Base-by-base conservation (phyloP, 1,284 basidiomycete genomes). In the Ceratobasidium papillatum region DNA sequence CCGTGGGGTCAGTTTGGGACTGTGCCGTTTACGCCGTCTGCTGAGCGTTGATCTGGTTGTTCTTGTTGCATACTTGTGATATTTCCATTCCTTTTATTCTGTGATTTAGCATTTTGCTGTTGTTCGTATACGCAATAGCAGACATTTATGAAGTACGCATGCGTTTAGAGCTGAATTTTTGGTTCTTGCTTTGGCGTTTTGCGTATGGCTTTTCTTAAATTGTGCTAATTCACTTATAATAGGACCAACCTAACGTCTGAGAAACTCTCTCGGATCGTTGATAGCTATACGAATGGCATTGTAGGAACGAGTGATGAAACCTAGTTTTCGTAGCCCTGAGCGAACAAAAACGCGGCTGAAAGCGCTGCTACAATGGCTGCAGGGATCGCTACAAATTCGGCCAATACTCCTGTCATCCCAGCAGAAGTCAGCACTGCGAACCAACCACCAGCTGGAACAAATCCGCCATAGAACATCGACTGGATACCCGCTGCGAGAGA, bases 1-100 rank as follows among this genome's bases (percentile, higher is more conserved):
- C 66, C 66, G 9, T 71, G 66, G 66, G 66, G 66, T 5, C 63
- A 66, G 54, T 71, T 71, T 47, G 52, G 52, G 52, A 47, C 66
- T 17, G 66, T 71, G 5, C 66, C 66, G 38, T 71, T 71, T 59
- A 36, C 66, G 34, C 66, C 66, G 52, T 54, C 32, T 38, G 54
- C 66, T 4, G 65, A 68, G 51, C 65, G 65, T 22, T 68, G 51
- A 68, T 17, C 5, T 30, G 32, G 9, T 34, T 4, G 51, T 52
- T 30, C 25, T 27, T n/a, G 32, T 58, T 58, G 30, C 32, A n/a
- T 30, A 27, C 30, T 11, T 36, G 30, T 32, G 30, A 36, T 5
- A 11, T 36, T 36, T 5, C 32, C 22, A 58, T n/a, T 27, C 32
- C 32, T 43, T 47, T 43, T 32, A 27, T 25, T 27, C 27, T 62